phyloP scores from a whole-genome alignment of 805 yeast species.

The Candida ponderosae region DNA sequence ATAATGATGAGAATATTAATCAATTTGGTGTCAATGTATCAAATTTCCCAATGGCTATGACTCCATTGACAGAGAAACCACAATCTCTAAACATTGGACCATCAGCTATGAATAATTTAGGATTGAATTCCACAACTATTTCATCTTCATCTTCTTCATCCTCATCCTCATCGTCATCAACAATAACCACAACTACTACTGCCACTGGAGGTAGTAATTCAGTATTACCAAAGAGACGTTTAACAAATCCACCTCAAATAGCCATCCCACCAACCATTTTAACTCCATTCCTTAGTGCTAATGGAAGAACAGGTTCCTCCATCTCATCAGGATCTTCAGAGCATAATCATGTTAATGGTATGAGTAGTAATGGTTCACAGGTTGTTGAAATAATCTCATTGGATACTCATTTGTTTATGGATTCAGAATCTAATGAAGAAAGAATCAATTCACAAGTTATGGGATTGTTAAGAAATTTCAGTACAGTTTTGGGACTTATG shows the following conservation, averaged over 20 bases:
- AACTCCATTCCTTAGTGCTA: constrained; percentile 2
- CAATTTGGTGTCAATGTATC: constrained; percentile 60
- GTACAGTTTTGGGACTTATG: constrained; percentile 18
- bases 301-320: not conserved
- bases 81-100: constrained; percentile 2
- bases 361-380: not conserved
- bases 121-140: not conserved
- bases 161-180: not conserved
- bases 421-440: constrained; percentile 14
- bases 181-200: not conserved
- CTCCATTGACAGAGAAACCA: constrained; percentile 65
- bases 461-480: constrained; percentile 13
- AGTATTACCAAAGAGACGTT: not conserved
- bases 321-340: not conserved
- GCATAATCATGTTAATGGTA: not conserved
- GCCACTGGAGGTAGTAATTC: no score
- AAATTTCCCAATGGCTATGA: constrained; percentile 59
- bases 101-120: not conserved
- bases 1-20: constrained; percentile 39
- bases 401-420: constrained; percentile 15
- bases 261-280: not conserved
- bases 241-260: not conserved
- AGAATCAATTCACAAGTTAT: constrained; percentile 19
- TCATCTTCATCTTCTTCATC: constrained; percentile 4
- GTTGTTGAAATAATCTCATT: constrained; percentile 5